These are phyloP conservation scores for Oryza glumipatula DNA, from an alignment of 176 grass and related monocot genomes.

Conservation along the genomic window DNA sequence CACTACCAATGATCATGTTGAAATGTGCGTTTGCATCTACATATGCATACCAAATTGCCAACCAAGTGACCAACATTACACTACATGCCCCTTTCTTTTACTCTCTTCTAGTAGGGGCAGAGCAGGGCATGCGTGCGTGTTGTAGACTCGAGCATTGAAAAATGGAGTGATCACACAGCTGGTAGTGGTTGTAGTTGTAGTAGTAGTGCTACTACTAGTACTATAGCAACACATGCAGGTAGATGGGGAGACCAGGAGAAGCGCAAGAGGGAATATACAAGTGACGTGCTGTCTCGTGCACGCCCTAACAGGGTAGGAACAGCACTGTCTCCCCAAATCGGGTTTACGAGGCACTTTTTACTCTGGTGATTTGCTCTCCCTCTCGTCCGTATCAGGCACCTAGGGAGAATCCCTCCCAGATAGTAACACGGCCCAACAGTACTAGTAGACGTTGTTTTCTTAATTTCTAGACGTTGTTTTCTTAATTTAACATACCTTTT, in stretches of 20 bases:
- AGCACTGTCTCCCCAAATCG: conserved; percentile 48
- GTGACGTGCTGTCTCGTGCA: conserved; percentile 36
- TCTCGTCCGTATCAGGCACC: conserved; percentile 45
- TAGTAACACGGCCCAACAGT: conserved; percentile 12
- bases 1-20: background rate
- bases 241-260: conserved; percentile 52
- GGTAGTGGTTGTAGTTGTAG: background rate
- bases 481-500: background rate
- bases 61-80: conserved; percentile 45
- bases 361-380: conserved; percentile 12
- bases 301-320: conserved; percentile 41
- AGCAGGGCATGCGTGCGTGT: background rate
- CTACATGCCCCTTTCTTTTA: conserved; percentile 37
- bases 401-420: background rate
- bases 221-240: background rate
- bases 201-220: background rate
- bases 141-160: background rate
- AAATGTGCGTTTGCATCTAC: background rate
- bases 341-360: conserved; percentile 59
- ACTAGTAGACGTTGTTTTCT: background rate
- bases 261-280: conserved; percentile 53
- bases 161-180: background rate
- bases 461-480: background rate
- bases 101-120: conserved; percentile 21
- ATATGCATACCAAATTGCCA: background rate